Conservation (phyloP, 345 rosid species). For the Pistacia vera region DNA sequence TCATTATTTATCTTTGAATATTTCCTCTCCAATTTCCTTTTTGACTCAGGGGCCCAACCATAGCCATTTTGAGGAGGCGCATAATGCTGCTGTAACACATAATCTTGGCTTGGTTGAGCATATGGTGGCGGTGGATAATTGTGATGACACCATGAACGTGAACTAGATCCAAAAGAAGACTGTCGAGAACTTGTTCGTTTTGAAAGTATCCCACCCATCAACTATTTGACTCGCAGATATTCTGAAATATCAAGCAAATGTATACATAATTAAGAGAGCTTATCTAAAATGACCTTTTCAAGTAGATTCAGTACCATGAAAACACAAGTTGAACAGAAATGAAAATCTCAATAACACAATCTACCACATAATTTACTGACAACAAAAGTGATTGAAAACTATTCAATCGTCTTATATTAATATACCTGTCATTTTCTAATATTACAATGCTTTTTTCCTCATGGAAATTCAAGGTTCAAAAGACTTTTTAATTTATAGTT, state of each 20-base stretch:
- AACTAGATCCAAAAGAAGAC: conserved; percentile 37
- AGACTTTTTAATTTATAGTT: background rate
- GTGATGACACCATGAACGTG: conserved; percentile 38
- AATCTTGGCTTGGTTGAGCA: conserved; percentile 39
- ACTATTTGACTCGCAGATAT: conserved; percentile 12
- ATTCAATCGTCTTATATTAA: too few relatives aligned
- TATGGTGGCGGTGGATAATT: conserved; percentile 41
- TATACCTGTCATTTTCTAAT: background rate
- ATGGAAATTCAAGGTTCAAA: background rate
- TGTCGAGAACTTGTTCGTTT: conserved; percentile 34
- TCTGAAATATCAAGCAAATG: conserved; percentile 26
- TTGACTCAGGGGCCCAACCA: conserved; percentile 32
- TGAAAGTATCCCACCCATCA: conserved; percentile 64
- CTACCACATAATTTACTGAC: too few relatives aligned
- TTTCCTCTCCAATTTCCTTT: conserved; percentile 58
- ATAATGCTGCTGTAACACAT: conserved; percentile 38
- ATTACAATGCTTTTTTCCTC: background rate
- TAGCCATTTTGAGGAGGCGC: conserved; percentile 43
- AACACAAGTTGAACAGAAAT: background rate
- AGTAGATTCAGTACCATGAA: too few relatives aligned
- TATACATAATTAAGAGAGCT: conserved; percentile 9
- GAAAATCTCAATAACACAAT: background rate
- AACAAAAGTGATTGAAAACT: too few relatives aligned
- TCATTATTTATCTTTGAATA: conserved; percentile 63
- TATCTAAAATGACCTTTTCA: too few relatives aligned